Evolutionary conservation across 192 early-diverging fungal species (phyloP).

Genomic region (Entomortierella parvispora): DNA sequence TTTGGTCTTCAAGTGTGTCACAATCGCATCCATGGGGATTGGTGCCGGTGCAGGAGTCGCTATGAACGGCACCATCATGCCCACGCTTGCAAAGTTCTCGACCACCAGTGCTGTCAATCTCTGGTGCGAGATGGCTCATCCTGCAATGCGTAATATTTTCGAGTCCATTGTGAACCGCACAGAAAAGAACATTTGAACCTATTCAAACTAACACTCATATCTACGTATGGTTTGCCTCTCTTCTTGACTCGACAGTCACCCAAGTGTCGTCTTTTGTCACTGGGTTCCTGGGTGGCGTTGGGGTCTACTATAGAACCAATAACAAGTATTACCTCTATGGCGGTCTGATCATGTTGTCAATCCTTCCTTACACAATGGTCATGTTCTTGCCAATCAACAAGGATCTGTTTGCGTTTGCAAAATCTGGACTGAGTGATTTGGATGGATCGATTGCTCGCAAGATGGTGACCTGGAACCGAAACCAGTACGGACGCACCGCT

Average conservation of each 20-base stretch:
- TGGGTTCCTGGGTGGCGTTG: constrained; percentile 10
- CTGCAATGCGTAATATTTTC: constrained; percentile 7
- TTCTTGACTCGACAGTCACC: background rate
- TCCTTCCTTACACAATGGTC: constrained; percentile 18
- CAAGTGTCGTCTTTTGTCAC: constrained; percentile 15
- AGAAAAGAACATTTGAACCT: too few species aligned
- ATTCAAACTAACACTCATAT: too few species aligned
- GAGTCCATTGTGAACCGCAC: too few species aligned
- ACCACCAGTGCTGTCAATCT: background rate
- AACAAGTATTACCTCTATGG: constrained; percentile 25
- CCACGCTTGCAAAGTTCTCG: constrained; percentile 7
- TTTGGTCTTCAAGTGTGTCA: constrained; percentile 10
- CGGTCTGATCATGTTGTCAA: constrained; percentile 9
- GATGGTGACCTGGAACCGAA: constrained; percentile 9
- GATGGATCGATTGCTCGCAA: constrained; percentile 9
- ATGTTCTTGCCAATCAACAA: constrained; percentile 21
- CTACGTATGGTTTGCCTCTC: background rate
- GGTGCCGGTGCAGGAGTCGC: constrained; percentile 3
- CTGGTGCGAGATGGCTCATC: constrained; percentile 4
- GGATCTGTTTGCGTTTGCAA: constrained; percentile 9
- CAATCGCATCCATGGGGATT: constrained; percentile 26
- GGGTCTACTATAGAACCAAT: constrained; percentile 32
- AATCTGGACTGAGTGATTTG: background rate
- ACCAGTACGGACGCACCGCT: constrained; percentile 11
- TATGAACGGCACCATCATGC: constrained; percentile 28